Percentiles rank a stretch among this genome's conserved stretches.
Evolutionary conservation across 345 rosid species (phyloP).

Genomic region (Garcia nutans): DNA sequence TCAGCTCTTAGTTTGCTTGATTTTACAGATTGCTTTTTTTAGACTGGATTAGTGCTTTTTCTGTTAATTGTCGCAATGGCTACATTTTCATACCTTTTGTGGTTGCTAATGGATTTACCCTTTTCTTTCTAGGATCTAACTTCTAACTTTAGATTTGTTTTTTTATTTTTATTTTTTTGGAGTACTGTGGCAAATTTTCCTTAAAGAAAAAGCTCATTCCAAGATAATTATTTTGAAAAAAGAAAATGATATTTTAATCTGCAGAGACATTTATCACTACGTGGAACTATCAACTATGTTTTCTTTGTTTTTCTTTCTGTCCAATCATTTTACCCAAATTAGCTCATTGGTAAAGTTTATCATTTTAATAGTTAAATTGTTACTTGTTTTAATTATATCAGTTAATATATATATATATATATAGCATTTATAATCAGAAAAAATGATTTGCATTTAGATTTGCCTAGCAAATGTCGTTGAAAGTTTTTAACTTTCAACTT

Average conservation of each 20-base stretch:
- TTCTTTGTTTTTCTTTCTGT: conserved; percentile 4
- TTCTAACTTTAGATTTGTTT: not conserved
- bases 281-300: not conserved
- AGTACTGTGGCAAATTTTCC: too few relatives aligned
- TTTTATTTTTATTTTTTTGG: not conserved
- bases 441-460: not conserved
- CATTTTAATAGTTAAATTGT: too few relatives aligned
- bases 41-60: not conserved
- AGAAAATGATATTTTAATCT: not conserved
- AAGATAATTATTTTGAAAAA: not conserved
- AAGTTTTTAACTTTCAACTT: not conserved
- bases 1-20: conserved; percentile 4
- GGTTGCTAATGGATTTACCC: not conserved
- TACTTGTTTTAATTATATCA: too few relatives aligned
- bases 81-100: not conserved
- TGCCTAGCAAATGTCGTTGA: not conserved
- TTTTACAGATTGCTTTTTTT: conserved; percentile 15
- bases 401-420: too few relatives aligned
- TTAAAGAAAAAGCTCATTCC: not conserved
- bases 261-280: not conserved
- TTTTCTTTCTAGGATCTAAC: not conserved
- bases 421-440: too few relatives aligned
- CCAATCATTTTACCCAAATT: conserved; percentile 4
- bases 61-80: not conserved
- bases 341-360: not conserved